Evolutionary conservation across 768 basidiomycete species (phyloP), one percentile per base, ranked within the genome.

Genomic region (Lentinula guzmanii): DNA sequence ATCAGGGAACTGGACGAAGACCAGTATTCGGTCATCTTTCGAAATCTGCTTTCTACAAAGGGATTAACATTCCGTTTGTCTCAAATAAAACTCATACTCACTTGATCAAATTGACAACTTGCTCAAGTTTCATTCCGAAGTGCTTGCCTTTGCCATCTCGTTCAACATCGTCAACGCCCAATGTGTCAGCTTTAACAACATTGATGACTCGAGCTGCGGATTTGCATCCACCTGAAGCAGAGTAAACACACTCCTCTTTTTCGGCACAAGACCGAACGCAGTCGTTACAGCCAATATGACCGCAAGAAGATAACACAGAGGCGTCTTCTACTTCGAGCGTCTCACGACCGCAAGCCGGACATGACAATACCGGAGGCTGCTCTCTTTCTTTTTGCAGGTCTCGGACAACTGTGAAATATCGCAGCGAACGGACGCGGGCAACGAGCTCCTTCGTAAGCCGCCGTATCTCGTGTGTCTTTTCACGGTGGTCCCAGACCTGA

Each of bases 1-100:
- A 74, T 97, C 95, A 5, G 85, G 87, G 80, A 95, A 98, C 69
- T 98, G 95, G n/a, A 96, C 91, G 74, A 98, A 98, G 63, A 98
- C 83, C 48, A 98, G 83, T 16, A 95, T 84, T 7, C 92, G 87
- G 67, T 97, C 93, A 21, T 87, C 77, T 65, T 85, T 83, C 9
- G 89, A 85, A 52, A 94, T 81, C 45, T 77, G 75, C 61, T 84
- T 83, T 69, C 90, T 93, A 68, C 24, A 55, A 60, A 62, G 46
- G 34, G 42, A 54, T 46, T 31, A 61, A 10, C 37, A 45, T 28
- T 65, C 61, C 45, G 56, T 59, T 24, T 28, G 11, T n/a, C 37
- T 31, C 15, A 0, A 31, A 31, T 24, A 7, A n/a, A 41, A 34
- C 13, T 24, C 58, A 5, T 52, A 58, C 80, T 61, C 70, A 92